Evolutionary conservation across 805 yeast genomes (phyloP).

Genomic region (Candida odintsovae): DNA sequence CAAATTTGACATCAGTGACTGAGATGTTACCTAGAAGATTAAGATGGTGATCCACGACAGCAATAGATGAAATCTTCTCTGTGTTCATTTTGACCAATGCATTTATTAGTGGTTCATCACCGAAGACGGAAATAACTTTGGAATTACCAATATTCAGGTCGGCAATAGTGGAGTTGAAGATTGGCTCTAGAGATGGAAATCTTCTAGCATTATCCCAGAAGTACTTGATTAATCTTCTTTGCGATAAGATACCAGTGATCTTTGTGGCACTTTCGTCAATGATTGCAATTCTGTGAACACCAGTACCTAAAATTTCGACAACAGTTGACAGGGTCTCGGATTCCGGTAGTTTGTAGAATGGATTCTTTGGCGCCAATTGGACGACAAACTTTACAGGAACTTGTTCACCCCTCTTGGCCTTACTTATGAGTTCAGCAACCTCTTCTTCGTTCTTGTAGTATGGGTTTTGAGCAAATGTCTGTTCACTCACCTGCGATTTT

Average conservation of each 20-base stretch:
- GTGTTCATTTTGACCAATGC: conserved; percentile 82
- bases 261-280: conserved; percentile 44
- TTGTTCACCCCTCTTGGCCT: conserved; percentile 81
- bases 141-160: conserved; percentile 72
- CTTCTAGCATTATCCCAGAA: conserved; percentile 91
- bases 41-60: conserved; percentile 78
- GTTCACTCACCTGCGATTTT: conserved; percentile 40
- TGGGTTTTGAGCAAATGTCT: conserved; percentile 21
- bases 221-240: conserved; percentile 77
- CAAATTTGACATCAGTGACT: conserved; percentile 87
- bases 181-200: conserved; percentile 74
- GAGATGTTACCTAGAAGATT: conserved; percentile 87
- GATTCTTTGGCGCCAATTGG: conserved; percentile 80
- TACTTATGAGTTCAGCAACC: conserved; percentile 38
- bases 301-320: conserved; percentile 85
- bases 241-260: conserved; percentile 83
- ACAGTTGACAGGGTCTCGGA: conserved; percentile 64
- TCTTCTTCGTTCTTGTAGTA: conserved; percentile 31
- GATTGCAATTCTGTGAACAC: conserved; percentile 91
- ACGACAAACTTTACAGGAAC: conserved; percentile 90
- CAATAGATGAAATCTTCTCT: conserved; percentile 81
- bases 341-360: conserved; percentile 74
- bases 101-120: conserved; percentile 82
- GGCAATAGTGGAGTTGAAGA: conserved; percentile 61
- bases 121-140: conserved; percentile 74